These are phyloP conservation scores for Diutina catenulata DNA, from an alignment of 1,139 yeast species.

Conservation along the genomic window DNA sequence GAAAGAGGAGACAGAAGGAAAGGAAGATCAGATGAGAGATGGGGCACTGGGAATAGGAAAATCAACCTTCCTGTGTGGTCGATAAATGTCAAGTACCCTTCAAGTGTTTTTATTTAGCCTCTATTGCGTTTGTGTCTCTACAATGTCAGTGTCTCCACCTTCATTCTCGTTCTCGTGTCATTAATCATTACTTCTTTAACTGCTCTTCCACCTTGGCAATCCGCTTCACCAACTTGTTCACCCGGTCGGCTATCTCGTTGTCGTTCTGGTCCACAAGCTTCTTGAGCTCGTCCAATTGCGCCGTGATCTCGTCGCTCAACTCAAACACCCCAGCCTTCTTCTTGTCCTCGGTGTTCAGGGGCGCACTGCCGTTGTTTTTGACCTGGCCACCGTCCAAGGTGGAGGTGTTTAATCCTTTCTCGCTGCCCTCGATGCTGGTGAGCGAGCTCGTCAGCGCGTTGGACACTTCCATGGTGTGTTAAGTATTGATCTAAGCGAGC, in stretches of 20 bases:
- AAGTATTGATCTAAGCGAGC: too few relatives aligned
- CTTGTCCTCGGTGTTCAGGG: neutral
- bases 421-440: conserved; percentile 1
- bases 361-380: neutral
- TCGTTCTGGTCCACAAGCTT: neutral
- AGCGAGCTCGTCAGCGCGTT: conserved; percentile 3
- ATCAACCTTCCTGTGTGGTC: too few relatives aligned
- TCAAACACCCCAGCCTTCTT: neutral
- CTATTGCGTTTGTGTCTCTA: too few relatives aligned
- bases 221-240: conserved; percentile 1
- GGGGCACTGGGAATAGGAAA: neutral
- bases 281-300: neutral
- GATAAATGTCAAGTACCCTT: too few relatives aligned
- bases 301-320: neutral
- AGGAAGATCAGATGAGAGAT: neutral
- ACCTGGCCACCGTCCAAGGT: neutral
- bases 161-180: too few relatives aligned
- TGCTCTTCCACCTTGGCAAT: conserved; percentile 1
- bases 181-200: neutral
- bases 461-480: neutral
- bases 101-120: too few relatives aligned
- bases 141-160: neutral
- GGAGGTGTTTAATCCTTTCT: conserved; percentile 1
- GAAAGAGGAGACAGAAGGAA: neutral
- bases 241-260: conserved; percentile 1